phyloP scores from a whole-genome alignment of 371 early-diverging fungal species.

The Circinella minor region DNA sequence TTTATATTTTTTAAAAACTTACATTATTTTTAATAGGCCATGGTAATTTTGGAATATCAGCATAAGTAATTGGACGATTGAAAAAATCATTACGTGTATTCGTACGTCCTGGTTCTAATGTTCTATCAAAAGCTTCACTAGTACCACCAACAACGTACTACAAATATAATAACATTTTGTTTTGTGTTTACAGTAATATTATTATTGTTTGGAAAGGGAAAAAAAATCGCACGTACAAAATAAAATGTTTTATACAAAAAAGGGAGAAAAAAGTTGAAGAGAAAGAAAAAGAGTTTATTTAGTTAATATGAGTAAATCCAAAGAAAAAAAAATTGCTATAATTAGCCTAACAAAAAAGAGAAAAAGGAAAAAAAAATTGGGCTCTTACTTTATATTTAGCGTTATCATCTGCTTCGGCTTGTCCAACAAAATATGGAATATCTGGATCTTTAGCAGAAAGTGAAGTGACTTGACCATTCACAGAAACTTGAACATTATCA shows the following conservation, averaged over 20 bases:
- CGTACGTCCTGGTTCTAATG: constrained; percentile 34
- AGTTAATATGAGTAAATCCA: too few species aligned
- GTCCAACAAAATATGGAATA: constrained; percentile 54
- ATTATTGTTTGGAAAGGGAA: too few species aligned
- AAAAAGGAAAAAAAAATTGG: background rate
- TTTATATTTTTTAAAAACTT: constrained; percentile 22
- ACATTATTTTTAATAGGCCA: constrained; percentile 49
- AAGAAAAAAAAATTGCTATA: too few species aligned
- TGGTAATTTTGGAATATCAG: constrained; percentile 58
- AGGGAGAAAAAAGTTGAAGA: too few species aligned
- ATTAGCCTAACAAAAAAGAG: too few species aligned
- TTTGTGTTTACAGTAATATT: too few species aligned
- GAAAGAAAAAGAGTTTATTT: too few species aligned
- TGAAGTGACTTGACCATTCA: constrained; percentile 40
- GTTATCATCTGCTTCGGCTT: constrained; percentile 41
- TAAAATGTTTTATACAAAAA: too few species aligned
- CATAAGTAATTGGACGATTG: constrained; percentile 55
- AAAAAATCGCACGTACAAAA: too few species aligned
- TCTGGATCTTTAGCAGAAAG: constrained; percentile 49
- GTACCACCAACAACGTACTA: constrained; percentile 53
- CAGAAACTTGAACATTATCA: constrained; percentile 42
- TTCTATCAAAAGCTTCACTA: constrained; percentile 51
- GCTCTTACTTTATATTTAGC: constrained; percentile 50
- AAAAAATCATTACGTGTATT: constrained; percentile 56
- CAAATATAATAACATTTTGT: too few species aligned